Conservation (phyloP, 208 protist genomes). For the Trypanosoma caninum region DNA sequence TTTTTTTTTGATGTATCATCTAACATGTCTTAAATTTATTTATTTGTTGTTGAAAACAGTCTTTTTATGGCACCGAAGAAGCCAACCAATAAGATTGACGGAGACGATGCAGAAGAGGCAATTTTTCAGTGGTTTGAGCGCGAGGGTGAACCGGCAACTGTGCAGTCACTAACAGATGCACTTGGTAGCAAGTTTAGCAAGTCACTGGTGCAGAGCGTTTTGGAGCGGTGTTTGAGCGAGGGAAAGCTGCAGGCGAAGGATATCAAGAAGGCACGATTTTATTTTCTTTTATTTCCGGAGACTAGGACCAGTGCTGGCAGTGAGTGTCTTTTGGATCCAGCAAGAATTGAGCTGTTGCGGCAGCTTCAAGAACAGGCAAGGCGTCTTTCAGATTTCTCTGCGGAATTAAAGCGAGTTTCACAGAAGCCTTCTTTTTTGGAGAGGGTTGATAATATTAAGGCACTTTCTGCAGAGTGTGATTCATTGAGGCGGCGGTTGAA, state of each 20-base stretch:
- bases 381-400: constrained; percentile 4
- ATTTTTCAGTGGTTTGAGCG: constrained; percentile 81
- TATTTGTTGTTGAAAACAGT: background rate
- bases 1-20: background rate
- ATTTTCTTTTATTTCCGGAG: constrained; percentile 30
- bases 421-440: constrained; percentile 9
- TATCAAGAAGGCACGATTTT: constrained; percentile 79
- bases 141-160: constrained; percentile 78
- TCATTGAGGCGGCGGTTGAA: constrained; percentile 8
- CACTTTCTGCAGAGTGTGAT: constrained; percentile 13
- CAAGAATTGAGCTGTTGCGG: constrained; percentile 16
- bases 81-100: constrained; percentile 29
- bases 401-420: constrained; percentile 7
- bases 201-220: constrained; percentile 54
- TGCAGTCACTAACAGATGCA: constrained; percentile 78
- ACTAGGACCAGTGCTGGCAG: background rate
- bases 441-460: constrained; percentile 4
- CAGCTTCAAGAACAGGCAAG: constrained; percentile 6
- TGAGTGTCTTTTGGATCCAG: constrained; percentile 20
- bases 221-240: constrained; percentile 53
- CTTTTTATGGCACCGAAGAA: constrained; percentile 23
- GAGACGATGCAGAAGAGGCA: constrained; percentile 47
- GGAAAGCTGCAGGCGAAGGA: constrained; percentile 68
- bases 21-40: constrained; percentile 2
- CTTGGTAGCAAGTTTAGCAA: constrained; percentile 83